Conservation (phyloP, 345 rosid species). For the Iberis pinnata region DNA sequence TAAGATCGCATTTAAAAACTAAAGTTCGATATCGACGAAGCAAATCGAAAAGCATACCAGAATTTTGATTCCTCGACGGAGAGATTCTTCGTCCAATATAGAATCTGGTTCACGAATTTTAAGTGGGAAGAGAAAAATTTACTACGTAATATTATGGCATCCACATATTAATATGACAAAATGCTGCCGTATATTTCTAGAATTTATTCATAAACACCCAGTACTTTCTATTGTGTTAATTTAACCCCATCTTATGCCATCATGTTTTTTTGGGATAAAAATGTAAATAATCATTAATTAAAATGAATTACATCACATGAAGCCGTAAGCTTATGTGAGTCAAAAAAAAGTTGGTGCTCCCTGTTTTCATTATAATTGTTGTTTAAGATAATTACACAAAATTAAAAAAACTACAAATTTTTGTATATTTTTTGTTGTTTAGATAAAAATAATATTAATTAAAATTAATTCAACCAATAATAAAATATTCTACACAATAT, state of each 20-base stretch:
- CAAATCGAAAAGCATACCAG: conserved; percentile 2
- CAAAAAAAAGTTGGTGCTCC: no score
- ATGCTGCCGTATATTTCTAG: not conserved
- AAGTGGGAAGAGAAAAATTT: not conserved
- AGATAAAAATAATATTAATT: no score
- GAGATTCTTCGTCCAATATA: conserved; percentile 25
- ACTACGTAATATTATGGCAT: conserved; percentile 35
- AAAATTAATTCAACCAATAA: no score
- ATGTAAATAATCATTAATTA: no score
- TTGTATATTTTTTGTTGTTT: no score
- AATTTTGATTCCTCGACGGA: not conserved
- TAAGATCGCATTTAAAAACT: not conserved
- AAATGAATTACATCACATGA: no score
- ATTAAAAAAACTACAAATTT: no score
- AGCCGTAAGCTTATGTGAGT: no score
- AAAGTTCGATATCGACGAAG: conserved; percentile 6
- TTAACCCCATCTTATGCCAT: not conserved
- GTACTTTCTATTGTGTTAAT: not conserved
- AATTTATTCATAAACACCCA: not conserved
- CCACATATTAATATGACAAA: conserved; percentile 43
- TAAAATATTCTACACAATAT: no score
- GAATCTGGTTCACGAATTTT: conserved; percentile 14
- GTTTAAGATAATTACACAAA: no score
- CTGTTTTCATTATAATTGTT: no score
- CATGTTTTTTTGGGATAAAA: no score